Percentiles rank a stretch among this genome's conserved stretches.
Evolutionary conservation across 2,329 filamentous ascomycete genomes (phyloP).

Genomic region (Teratosphaeria pseudoeucalypti): DNA sequence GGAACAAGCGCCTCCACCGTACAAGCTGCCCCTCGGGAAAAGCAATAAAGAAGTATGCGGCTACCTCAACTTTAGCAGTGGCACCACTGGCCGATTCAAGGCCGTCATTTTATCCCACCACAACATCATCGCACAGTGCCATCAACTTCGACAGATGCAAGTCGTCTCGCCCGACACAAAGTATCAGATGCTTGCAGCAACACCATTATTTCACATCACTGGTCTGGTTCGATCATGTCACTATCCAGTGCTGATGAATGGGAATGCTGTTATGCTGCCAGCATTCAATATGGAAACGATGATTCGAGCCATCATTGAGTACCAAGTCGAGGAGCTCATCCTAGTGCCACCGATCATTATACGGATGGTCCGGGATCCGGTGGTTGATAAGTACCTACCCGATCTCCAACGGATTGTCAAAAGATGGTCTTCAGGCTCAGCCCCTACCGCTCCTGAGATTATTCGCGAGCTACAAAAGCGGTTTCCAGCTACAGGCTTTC

Average conservation of each 20-base stretch:
- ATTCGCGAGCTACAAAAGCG: slow-evolving; percentile 43
- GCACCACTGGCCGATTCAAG: slow-evolving; percentile 36
- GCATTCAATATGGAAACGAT: slow-evolving; percentile 50
- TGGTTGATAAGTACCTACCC: slow-evolving; percentile 46
- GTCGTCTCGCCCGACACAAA: slow-evolving; percentile 37
- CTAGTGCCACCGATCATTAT: slow-evolving; percentile 52
- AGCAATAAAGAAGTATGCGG: slow-evolving; percentile 42
- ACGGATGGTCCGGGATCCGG: slow-evolving; percentile 46
- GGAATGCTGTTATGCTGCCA: slow-evolving; percentile 52
- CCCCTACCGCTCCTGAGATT: slow-evolving; percentile 47
- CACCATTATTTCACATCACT: slow-evolving; percentile 51
- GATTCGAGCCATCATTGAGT: slow-evolving; percentile 39
- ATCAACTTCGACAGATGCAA: slow-evolving; percentile 43
- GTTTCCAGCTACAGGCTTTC: slow-evolving; percentile 51
- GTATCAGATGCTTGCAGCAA: slow-evolving; percentile 42
- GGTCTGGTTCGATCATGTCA: slow-evolving; percentile 53
- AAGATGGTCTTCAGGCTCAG: slow-evolving; percentile 50
- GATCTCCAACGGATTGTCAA: slow-evolving; percentile 34
- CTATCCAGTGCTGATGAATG: slow-evolving; percentile 51
- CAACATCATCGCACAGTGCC: slow-evolving; percentile 47
- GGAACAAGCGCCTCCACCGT: slow-evolving; percentile 34
- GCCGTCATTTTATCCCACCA: slow-evolving; percentile 36
- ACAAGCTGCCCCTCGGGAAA: slow-evolving; percentile 39
- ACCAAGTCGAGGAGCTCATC: slow-evolving; percentile 45
- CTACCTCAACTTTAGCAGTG: slow-evolving; percentile 37